Evolutionary conservation across 352 stramenopile genomes (phyloP).

Genomic region (Phytopythium ostracodes): DNA sequence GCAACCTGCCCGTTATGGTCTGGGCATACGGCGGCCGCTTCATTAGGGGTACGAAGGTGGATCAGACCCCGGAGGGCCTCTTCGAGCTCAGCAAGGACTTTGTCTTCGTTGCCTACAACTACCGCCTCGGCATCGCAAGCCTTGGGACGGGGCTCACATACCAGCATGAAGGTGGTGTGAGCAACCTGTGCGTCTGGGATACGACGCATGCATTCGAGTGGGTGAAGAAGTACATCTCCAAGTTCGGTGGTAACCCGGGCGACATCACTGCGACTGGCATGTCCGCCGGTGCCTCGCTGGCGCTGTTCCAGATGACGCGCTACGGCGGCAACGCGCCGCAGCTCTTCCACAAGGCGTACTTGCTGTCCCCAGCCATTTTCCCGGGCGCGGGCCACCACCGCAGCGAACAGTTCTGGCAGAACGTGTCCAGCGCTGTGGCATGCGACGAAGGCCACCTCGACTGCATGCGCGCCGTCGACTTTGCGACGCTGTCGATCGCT

Average conservation of each 20-base stretch:
- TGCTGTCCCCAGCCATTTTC: conserved; percentile 20
- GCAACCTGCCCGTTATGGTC: conserved; percentile 31
- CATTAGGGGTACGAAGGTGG: conserved; percentile 18
- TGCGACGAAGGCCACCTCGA: conserved; percentile 16
- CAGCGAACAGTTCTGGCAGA: conserved; percentile 23
- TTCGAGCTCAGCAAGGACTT: conserved; percentile 25
- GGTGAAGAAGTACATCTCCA: conserved; percentile 32
- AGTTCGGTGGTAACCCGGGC: conserved; percentile 31
- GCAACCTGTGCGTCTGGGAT: conserved; percentile 25
- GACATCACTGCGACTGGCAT: conserved; percentile 31
- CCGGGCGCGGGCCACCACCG: conserved; percentile 19
- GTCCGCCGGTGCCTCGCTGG: conserved; percentile 20
- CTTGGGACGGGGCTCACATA: conserved; percentile 18
- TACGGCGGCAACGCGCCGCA: conserved; percentile 17
- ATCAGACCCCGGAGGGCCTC: conserved; percentile 17
- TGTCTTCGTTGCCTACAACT: conserved; percentile 34
- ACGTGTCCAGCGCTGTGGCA: conserved; percentile 14
- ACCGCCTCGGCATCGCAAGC: conserved; percentile 26
- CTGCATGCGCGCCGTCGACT: conserved; percentile 22
- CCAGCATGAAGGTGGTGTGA: conserved; percentile 21
- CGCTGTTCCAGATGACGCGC: conserved; percentile 25
- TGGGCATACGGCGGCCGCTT: conserved; percentile 29
- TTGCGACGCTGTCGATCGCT: conserved; percentile 8
- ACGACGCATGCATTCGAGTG: conserved; percentile 27
- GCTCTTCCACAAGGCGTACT: conserved; percentile 24